Evolutionary conservation across 176 grass and related monocot genomes (phyloP), one percentile per base, ranked within the genome.

Genomic region (Musa troglodytarum): DNA sequence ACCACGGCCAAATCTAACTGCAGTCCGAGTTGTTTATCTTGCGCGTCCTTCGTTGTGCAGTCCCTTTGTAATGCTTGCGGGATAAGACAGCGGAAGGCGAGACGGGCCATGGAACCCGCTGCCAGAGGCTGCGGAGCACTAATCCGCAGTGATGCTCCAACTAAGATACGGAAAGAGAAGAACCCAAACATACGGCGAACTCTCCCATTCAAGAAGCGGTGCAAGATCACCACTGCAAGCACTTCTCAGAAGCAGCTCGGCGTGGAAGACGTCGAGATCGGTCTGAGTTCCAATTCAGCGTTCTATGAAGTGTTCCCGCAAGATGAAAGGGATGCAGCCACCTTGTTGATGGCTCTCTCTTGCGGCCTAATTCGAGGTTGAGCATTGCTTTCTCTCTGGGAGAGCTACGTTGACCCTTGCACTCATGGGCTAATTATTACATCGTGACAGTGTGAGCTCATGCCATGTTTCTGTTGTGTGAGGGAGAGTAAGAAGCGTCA

Each of bases 21-120:
- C 50, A 59, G 24, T 8, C 59, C 21, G 58, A 63, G 25, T 58
- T 68, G 7, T 51, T 71, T 62, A 15, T 21, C 23, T 43, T 43
- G 34, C 34, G 3, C 34, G 34, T 52, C 20, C 58, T 11, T 21
- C 9, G 11, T 11, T 54, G 53, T 53, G 76, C 57, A 84, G 82
- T 84, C 82, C 24, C 77, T 84, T 22, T 84, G 82, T 25, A 84
- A 84, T 79, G 82, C 82, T n/a, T 84, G 82, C 56, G 82, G 82
- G 13, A 84, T 84, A 84, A 79, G 82, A 68, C 82, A 84, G 64
- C 54, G 82, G 68, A 84, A 84, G 69, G 82, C 76, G 19, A 74
- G 82, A 34, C 54, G 76, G n/a, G 82, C 82, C 12, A 77, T 77
- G 43, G 19, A 71, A 49, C 76, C 69, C 11, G 68, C 73, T 11